Base-by-base conservation (phyloP, 2,329 filamentous ascomycete species). In the Cadophora gregata region DNA sequence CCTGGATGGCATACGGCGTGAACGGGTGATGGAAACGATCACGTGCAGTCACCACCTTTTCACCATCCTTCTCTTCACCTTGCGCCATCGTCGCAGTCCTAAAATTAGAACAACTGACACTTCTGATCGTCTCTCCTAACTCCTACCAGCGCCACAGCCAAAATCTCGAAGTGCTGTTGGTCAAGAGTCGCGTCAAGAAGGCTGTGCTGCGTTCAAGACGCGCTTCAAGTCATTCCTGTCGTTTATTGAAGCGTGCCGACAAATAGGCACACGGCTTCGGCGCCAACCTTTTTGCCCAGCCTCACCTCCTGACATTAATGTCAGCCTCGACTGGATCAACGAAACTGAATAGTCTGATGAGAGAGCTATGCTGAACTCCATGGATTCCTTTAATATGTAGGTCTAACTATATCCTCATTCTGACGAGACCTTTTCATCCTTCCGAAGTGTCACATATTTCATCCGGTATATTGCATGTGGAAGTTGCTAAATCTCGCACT, bases 1-100 rank as follows among this genome's bases (percentile, higher is more conserved):
- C 81, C 73, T 93, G 90, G 64, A 92, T 91, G 4, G 86, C 83
- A 78, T 93, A 93, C 0, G 90, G 90, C 65, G 84, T 81, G 74
- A 88, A 92, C 0, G 90, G 90, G 75, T 92, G 90, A 73, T 91
- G 84, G 73, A 91, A 92, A 70, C 89, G 79, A 62, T 66, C 63
- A 64, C 56, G 63, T 64, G 63, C 16, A 1, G 12, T 10, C 7
- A 45, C 21, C 29, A 36, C 14, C 16, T 38, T 65, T 1, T 48
- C 56, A 38, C 19, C 12, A 36, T 55, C 19, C 10, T 31, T 27
- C 24, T 55, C 38, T 24, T 14, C 16, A 10, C 33, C 27, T 16
- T 38, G 58, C 31, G 59, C 66, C 66, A 64, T 67, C 31, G 12
- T 45, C 21, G 25, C 25, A 38, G 25, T 21, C 7, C 38, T 47